phyloP scores from a whole-genome alignment of 352 stramenopile species.

The Globisporangium paroecandrum region DNA sequence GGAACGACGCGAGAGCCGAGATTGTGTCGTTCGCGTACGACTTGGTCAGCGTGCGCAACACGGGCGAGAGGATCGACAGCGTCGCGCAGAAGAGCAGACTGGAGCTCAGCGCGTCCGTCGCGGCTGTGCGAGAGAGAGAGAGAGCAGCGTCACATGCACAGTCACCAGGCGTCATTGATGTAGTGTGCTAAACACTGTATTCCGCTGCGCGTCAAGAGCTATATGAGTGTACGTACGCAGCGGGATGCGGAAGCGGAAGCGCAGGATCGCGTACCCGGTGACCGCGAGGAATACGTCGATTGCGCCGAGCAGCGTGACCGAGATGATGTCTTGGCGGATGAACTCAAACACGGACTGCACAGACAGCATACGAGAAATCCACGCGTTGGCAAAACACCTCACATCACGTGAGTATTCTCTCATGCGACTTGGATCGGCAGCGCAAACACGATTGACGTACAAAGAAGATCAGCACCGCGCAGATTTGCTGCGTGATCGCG shows the following conservation, averaged over 20 bases:
- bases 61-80: slow-evolving; percentile 84
- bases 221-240: slow-evolving; percentile 28
- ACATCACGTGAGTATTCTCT: neutral
- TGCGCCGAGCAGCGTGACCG: slow-evolving; percentile 42
- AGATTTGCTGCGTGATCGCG: slow-evolving; percentile 88
- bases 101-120: slow-evolving; percentile 55
- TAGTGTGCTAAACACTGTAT: neutral
- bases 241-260: slow-evolving; percentile 30
- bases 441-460: slow-evolving; percentile 27
- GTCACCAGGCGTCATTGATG: neutral
- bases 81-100: slow-evolving; percentile 80
- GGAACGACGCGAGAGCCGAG: slow-evolving; percentile 71
- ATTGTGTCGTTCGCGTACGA: slow-evolving; percentile 93
- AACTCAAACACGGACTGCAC: slow-evolving; percentile 71
- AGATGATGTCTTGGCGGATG: slow-evolving; percentile 53
- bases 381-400: neutral
- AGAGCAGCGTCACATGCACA: slow-evolving; percentile 2
- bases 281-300: slow-evolving; percentile 61
- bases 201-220: neutral
- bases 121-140: slow-evolving; percentile 16
- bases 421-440: neutral
- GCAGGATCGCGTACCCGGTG: slow-evolving; percentile 55
- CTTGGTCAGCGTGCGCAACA: slow-evolving; percentile 88
- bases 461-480: slow-evolving; percentile 87
- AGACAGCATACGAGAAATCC: neutral